Percentiles rank a stretch among this genome's conserved stretches.
Evolutionary conservation across 768 basidiomycete genomes (phyloP).

Genomic region (Tricholoma terreum): DNA sequence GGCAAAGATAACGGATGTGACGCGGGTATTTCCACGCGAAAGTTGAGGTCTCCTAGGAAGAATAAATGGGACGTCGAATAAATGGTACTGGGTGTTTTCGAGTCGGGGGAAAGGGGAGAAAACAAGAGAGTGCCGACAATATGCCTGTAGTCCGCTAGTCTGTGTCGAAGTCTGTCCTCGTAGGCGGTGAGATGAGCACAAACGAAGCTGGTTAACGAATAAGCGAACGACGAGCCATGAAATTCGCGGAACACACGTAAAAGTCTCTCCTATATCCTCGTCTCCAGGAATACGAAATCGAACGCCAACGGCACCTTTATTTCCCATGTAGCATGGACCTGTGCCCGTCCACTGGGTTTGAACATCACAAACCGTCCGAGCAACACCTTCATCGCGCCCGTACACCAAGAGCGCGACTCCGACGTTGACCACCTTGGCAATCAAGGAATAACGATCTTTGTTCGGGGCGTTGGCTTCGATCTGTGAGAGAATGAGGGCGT

Average conservation of each 20-base stretch:
- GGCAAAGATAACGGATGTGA: conserved; percentile 43
- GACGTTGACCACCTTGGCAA: conserved; percentile 79
- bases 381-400: conserved; percentile 67
- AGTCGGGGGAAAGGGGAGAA: conserved; percentile 42
- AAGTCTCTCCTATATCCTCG: conserved; percentile 66
- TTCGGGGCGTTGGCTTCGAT: conserved; percentile 70
- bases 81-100: conserved; percentile 51
- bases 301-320: conserved; percentile 92
- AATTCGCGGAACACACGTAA: conserved; percentile 60
- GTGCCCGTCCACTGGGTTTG: conserved; percentile 75
- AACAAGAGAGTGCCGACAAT: conserved; percentile 85
- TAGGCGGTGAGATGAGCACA: conserved; percentile 90
- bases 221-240: conserved; percentile 2
- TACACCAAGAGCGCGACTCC: conserved; percentile 89
- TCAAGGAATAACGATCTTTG: conserved; percentile 72
- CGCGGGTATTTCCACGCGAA: conserved; percentile 68
- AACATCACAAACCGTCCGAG: conserved; percentile 57
- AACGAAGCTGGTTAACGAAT: conserved; percentile 50
- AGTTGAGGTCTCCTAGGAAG: conserved; percentile 93
- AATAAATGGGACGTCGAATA: conserved; percentile 89
- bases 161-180: conserved; percentile 55
- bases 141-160: conserved; percentile 76
- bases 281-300: conserved; percentile 68
- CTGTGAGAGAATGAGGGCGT: conserved; percentile 69
- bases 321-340: conserved; percentile 79